Conservation (phyloP, 1,139 yeast species). For the Yamadazyma atmosphaerica region DNA sequence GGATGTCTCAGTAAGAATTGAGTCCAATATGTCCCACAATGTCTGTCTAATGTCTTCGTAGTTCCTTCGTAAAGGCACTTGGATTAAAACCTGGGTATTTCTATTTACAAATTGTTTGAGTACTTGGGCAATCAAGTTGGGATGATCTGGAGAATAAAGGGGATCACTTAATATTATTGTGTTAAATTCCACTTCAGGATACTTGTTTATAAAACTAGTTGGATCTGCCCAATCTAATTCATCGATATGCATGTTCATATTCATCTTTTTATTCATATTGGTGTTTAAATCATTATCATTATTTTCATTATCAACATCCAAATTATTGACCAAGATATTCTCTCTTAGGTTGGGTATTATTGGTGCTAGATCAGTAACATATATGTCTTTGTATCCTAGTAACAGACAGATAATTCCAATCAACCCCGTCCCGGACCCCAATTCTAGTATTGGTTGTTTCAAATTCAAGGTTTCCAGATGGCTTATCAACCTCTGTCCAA, state of each 20-base stretch:
- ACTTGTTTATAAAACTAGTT: constrained; percentile 26
- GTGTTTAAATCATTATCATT: neutral
- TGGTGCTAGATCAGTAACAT: constrained; percentile 76
- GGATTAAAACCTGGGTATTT: constrained; percentile 56
- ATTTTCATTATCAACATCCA: constrained; percentile 17
- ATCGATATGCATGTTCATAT: constrained; percentile 28
- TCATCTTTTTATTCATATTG: constrained; percentile 1
- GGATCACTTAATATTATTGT: constrained; percentile 84
- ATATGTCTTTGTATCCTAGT: constrained; percentile 47
- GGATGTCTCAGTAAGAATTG: constrained; percentile 26
- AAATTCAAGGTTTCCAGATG: constrained; percentile 19
- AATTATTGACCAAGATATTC: constrained; percentile 55
- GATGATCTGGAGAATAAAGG: constrained; percentile 80
- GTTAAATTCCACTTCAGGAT: constrained; percentile 35
- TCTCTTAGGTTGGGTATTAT: constrained; percentile 65
- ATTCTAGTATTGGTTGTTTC: constrained; percentile 58
- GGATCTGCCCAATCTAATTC: constrained; percentile 82
- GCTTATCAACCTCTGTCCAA: constrained; percentile 55
- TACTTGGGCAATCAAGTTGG: constrained; percentile 66
- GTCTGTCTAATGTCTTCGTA: constrained; percentile 63
- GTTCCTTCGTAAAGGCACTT: constrained; percentile 70
- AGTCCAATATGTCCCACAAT: constrained; percentile 56
- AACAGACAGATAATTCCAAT: constrained; percentile 69
- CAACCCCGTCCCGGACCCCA: constrained; percentile 94
- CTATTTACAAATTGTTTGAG: constrained; percentile 36